Conservation (phyloP, 2,329 filamentous ascomycete genomes). For the Pseudogymnoascus sp. region DNA sequence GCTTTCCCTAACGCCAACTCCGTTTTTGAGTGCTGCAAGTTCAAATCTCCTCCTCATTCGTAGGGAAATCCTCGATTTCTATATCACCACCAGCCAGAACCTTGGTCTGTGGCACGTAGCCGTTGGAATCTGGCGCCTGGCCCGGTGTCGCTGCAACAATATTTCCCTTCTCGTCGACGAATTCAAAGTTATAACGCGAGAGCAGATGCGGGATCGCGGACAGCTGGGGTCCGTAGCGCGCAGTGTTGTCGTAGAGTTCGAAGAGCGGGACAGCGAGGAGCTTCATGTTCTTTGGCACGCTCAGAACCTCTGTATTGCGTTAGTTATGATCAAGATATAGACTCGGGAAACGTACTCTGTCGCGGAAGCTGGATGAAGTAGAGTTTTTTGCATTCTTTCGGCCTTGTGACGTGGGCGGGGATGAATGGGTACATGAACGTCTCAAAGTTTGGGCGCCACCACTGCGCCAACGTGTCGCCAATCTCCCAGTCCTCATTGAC, state of each 20-base stretch:
- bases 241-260: constrained; percentile 96
- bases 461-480: constrained; percentile 89
- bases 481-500: constrained; percentile 93
- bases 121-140: constrained; percentile 44
- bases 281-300: constrained; percentile 99
- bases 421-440: constrained; percentile 99
- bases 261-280: constrained; percentile 92
- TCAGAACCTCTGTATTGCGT: constrained; percentile 64
- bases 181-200: constrained; percentile 95
- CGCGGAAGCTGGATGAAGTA: constrained; percentile 94
- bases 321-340: constrained; percentile 11
- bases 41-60: constrained; percentile 1
- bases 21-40: not conserved
- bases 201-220: constrained; percentile 93
- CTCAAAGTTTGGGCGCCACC: constrained; percentile 99
- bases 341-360: constrained; percentile 56
- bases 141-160: constrained; percentile 80
- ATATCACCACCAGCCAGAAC: constrained; percentile 54
- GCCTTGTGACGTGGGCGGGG: constrained; percentile 87
- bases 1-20: constrained; percentile 8
- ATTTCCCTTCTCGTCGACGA: constrained; percentile 85
- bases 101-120: constrained; percentile 52
- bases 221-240: constrained; percentile 87
- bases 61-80: constrained; percentile 43
- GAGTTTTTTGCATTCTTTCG: constrained; percentile 98